phyloP scores from a whole-genome alignment of 768 basidiomycete genomes.

The Cantharellus cinnabarinus region DNA sequence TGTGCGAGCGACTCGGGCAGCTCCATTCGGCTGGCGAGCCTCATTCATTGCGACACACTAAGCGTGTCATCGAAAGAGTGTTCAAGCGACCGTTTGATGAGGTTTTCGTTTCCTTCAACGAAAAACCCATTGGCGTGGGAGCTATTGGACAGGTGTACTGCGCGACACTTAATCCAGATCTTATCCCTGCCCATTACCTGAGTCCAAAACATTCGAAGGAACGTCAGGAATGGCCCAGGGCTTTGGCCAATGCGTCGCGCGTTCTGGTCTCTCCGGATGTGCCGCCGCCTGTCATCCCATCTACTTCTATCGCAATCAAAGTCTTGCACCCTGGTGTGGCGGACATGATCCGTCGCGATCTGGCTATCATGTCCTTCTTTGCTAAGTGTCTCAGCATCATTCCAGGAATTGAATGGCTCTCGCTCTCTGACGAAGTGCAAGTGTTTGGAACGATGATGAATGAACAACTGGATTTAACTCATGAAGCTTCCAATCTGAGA shows the following conservation, averaged over 20 bases:
- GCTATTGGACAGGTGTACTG: conserved; percentile 97
- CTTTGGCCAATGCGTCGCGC: not conserved
- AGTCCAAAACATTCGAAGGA: conserved; percentile 29
- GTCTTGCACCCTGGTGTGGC: conserved; percentile 75
- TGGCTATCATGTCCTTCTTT: conserved; percentile 90
- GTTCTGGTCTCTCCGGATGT: conserved; percentile 1
- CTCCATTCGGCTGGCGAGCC: conserved; percentile 76
- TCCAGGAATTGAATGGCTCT: conserved; percentile 93
- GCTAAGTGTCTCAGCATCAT: conserved; percentile 54
- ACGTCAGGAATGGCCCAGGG: not conserved
- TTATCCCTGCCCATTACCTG: conserved; percentile 71
- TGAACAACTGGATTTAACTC: conserved; percentile 75
- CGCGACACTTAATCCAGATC: conserved; percentile 62
- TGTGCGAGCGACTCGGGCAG: conserved; percentile 68
- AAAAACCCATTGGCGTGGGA: conserved; percentile 81
- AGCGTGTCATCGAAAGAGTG: conserved; percentile 55
- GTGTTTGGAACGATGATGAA: conserved; percentile 96
- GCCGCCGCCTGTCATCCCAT: conserved; percentile 53
- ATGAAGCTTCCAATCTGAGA: conserved; percentile 74
- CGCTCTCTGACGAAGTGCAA: conserved; percentile 81
- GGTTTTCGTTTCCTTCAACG: conserved; percentile 80
- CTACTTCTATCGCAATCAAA: conserved; percentile 85
- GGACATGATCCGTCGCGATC: conserved; percentile 70
- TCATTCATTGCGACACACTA: conserved; percentile 66
- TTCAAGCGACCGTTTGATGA: conserved; percentile 70